These are phyloP conservation scores for Meredithiella fracta DNA, from an alignment of 2,329 filamentous ascomycete species.

Conservation along the genomic window DNA sequence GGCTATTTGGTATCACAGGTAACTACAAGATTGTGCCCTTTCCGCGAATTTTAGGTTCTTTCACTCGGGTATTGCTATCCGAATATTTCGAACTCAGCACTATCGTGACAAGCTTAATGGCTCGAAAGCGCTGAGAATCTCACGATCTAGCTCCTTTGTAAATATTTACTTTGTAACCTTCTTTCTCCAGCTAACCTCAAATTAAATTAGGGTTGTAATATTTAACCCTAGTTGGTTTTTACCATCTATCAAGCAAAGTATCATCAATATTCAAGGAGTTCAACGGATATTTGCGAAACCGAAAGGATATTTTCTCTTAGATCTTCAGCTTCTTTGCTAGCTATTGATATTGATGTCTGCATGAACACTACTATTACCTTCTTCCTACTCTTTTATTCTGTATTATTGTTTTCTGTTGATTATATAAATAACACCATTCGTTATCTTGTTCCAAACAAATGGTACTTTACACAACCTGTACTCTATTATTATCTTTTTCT, in stretches of 20 bases:
- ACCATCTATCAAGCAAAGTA: not conserved
- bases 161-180: no score
- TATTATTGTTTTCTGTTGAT: not conserved
- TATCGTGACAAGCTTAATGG: no score
- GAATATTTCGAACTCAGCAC: no score
- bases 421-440: not conserved
- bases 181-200: no score
- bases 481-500: not conserved
- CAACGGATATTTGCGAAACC: not conserved
- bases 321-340: not conserved
- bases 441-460: not conserved
- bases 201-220: not conserved
- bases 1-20: no score
- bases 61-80: no score
- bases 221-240: not conserved
- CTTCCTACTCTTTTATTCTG: not conserved
- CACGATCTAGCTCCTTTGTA: no score
- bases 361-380: not conserved
- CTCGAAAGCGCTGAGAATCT: no score
- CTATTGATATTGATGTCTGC: not conserved
- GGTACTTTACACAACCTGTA: conserved; percentile 1
- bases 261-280: not conserved
- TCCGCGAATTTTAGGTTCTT: no score
- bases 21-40: no score
- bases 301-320: not conserved